These are phyloP conservation scores for Sporothrix phasma DNA, from an alignment of 2,329 filamentous ascomycete species.

Conservation along the genomic window DNA sequence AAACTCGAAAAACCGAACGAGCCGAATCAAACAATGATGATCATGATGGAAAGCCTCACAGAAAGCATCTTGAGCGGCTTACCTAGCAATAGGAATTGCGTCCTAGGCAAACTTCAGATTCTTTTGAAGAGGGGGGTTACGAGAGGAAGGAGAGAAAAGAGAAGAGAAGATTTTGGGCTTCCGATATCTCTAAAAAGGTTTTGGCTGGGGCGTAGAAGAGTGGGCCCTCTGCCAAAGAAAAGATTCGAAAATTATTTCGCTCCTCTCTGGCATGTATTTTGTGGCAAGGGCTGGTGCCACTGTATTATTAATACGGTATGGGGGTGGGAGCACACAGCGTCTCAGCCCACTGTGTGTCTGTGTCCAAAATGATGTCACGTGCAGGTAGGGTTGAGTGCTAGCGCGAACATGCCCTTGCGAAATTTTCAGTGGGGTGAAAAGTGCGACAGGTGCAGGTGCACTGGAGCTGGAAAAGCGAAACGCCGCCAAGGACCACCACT, in stretches of 20 bases:
- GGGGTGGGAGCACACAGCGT: background rate
- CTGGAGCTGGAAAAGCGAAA: background rate
- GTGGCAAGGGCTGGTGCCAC: background rate
- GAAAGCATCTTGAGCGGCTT: conserved; percentile 19
- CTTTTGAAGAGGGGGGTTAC: conserved; percentile 14
- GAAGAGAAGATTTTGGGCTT: background rate
- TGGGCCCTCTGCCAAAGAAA: background rate
- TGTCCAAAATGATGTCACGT: conserved; percentile 13
- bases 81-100: conserved; percentile 24
- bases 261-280: background rate
- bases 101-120: conserved; percentile 23
- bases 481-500: background rate
- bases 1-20: conserved; percentile 24
- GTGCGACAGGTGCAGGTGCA: too few relatives aligned
- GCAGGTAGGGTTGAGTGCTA: conserved; percentile 13
- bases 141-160: conserved; percentile 6
- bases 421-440: background rate
- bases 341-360: too few relatives aligned
- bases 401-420: conserved; percentile 3
- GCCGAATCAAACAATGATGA: background rate
- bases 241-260: conserved; percentile 1
- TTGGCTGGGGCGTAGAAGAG: background rate
- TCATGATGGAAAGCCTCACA: conserved; percentile 12
- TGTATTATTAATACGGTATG: background rate
- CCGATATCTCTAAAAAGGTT: background rate